phyloP scores from a whole-genome alignment of 1,139 yeast species.

The Scheffersomyces lignicola region DNA sequence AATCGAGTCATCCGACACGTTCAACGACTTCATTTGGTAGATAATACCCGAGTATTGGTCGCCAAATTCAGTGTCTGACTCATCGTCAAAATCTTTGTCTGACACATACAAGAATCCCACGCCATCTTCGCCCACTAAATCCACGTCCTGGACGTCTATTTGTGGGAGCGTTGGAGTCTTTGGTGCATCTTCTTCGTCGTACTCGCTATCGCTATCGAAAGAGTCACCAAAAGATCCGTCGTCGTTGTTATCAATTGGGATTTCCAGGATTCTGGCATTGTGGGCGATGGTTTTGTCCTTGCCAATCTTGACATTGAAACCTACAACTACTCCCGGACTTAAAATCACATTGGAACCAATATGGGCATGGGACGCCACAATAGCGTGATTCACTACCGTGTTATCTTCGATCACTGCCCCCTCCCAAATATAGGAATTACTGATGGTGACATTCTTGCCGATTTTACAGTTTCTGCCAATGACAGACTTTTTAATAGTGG shows the following conservation, averaged over 20 bases:
- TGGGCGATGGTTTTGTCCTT: slow-evolving; percentile 45
- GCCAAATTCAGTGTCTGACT: slow-evolving; percentile 29
- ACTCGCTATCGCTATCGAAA: slow-evolving; percentile 27
- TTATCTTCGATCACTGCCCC: slow-evolving; percentile 71
- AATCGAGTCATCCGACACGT: slow-evolving; percentile 79
- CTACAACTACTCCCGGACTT: slow-evolving; percentile 75
- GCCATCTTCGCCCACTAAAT: slow-evolving; percentile 60
- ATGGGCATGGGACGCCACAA: slow-evolving; percentile 64
- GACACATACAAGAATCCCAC: slow-evolving; percentile 59
- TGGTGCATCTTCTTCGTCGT: slow-evolving; percentile 17
- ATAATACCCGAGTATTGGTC: slow-evolving; percentile 41
- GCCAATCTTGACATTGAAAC: slow-evolving; percentile 70
- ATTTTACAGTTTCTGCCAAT: slow-evolving; percentile 85
- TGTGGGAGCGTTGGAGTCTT: slow-evolving; percentile 8
- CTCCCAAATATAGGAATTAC: slow-evolving; percentile 86
- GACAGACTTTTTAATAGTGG: slow-evolving; percentile 61
- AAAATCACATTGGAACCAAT: slow-evolving; percentile 54
- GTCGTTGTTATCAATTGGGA: slow-evolving; percentile 38
- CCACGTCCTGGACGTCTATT: slow-evolving; percentile 25
- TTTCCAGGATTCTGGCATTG: slow-evolving; percentile 53
- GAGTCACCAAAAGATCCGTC: slow-evolving; percentile 24
- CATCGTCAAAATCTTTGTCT: slow-evolving; percentile 42
- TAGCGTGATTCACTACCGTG: slow-evolving; percentile 55
- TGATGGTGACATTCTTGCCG: slow-evolving; percentile 72
- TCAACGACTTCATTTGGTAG: slow-evolving; percentile 62